Conservation (phyloP, 192 early-diverging fungal species). For the Podochytrium sp. region DNA sequence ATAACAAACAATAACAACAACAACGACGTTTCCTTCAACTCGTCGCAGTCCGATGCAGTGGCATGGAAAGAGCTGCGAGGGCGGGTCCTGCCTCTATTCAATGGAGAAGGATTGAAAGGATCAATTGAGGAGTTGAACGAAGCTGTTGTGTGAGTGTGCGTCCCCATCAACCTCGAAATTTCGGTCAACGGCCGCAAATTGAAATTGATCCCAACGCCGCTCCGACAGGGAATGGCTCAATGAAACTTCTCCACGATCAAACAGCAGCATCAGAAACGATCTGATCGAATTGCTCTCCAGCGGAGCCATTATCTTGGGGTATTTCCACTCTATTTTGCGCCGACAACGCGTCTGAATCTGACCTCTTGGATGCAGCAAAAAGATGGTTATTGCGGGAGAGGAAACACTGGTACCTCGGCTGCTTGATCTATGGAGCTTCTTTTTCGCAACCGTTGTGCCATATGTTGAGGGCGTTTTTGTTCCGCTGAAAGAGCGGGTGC, state of each 20-base stretch:
- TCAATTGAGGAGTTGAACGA: slow-evolving; percentile 86
- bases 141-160: slow-evolving; percentile 63
- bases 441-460: slow-evolving; percentile 81
- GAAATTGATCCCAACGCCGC: too few species aligned
- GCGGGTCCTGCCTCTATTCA: slow-evolving; percentile 83
- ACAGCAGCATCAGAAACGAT: slow-evolving; percentile 54
- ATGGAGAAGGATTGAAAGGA: slow-evolving; percentile 80
- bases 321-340: slow-evolving; percentile 55
- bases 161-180: too few species aligned
- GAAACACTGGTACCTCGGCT: slow-evolving; percentile 70
- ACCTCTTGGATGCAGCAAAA: slow-evolving; percentile 67
- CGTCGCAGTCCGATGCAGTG: not conserved
- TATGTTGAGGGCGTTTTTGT: slow-evolving; percentile 87
- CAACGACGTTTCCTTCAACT: not conserved
- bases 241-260: slow-evolving; percentile 18
- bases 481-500: slow-evolving; percentile 52
- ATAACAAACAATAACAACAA: not conserved
- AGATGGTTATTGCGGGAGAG: slow-evolving; percentile 66
- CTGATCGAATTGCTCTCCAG: slow-evolving; percentile 61
- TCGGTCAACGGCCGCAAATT: slow-evolving; percentile 30
- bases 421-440: slow-evolving; percentile 80
- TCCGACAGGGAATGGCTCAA: slow-evolving; percentile 19
- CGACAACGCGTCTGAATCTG: slow-evolving; percentile 67
- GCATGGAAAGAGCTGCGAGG: slow-evolving; percentile 75
- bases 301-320: slow-evolving; percentile 68